These are phyloP conservation scores for Entelexis paramagnoliae DNA, from an alignment of 1,139 yeast species.

Conservation along the genomic window DNA sequence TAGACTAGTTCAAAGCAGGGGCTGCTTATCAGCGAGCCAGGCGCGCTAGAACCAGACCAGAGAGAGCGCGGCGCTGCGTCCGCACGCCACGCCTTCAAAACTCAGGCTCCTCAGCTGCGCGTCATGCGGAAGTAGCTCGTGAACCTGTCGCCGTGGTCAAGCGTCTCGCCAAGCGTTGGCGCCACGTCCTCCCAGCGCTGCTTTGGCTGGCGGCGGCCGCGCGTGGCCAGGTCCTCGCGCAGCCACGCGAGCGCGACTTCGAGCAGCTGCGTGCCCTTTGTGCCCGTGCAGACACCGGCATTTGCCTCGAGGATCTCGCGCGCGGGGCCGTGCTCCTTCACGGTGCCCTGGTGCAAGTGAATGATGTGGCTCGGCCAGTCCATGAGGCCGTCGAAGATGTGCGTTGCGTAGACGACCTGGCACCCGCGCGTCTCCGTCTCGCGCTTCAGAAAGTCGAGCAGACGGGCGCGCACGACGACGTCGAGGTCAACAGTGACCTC, in stretches of 20 bases:
- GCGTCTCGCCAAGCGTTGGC: slow-evolving; percentile 23
- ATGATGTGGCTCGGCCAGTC: slow-evolving; percentile 77
- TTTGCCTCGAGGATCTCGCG: slow-evolving; percentile 16
- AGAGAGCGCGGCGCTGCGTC: too few species aligned
- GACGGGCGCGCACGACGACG: slow-evolving; percentile 72
- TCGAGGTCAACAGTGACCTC: slow-evolving; percentile 96
- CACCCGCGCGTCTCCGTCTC: slow-evolving; percentile 64
- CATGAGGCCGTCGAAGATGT: slow-evolving; percentile 88
- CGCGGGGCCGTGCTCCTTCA: slow-evolving; percentile 24
- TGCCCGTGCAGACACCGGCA: slow-evolving; percentile 26
- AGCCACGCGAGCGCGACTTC: slow-evolving; percentile 37
- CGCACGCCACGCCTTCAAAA: too few species aligned
- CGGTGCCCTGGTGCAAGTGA: slow-evolving; percentile 67
- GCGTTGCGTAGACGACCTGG: slow-evolving; percentile 74
- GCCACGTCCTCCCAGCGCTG: slow-evolving; percentile 28
- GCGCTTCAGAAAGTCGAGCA: slow-evolving; percentile 53
- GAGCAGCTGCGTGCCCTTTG: slow-evolving; percentile 32
- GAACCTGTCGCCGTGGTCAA: slow-evolving; percentile 28
- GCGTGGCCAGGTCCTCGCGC: slow-evolving; percentile 34
- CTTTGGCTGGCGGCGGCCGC: slow-evolving; percentile 38
- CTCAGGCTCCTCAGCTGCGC: slow-evolving; percentile 27
- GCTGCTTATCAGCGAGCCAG: too few species aligned
- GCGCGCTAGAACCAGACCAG: too few species aligned
- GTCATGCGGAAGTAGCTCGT: slow-evolving; percentile 29
- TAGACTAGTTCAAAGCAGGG: too few species aligned